A percentile compares a stretch with the other conserved stretches of the same genome.
phyloP scores from a whole-genome alignment of 768 basidiomycete genomes.

The Pisolithus microcarpus region DNA sequence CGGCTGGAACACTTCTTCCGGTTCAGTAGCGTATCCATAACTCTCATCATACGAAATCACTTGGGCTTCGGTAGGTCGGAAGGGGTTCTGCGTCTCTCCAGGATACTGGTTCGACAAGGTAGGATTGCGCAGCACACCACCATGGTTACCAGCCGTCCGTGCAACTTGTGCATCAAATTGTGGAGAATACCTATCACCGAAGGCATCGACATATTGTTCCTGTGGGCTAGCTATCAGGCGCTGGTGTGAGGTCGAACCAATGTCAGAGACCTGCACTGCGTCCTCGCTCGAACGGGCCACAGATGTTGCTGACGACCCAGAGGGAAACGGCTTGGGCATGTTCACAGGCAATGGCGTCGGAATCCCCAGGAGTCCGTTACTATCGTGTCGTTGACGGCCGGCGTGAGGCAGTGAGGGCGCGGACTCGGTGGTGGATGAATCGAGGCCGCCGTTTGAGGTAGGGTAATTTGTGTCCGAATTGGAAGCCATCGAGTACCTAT shows the following conservation, averaged over 20 bases:
- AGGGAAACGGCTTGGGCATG: slow-evolving; percentile 35
- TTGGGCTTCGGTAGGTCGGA: slow-evolving; percentile 43
- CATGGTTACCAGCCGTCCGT: slow-evolving; percentile 31
- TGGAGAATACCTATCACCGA: slow-evolving; percentile 16
- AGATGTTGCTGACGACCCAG: slow-evolving; percentile 36
- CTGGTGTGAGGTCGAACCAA: slow-evolving; percentile 36
- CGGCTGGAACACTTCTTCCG: slow-evolving; percentile 28
- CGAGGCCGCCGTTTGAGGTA: slow-evolving; percentile 40
- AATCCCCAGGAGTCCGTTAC: slow-evolving; percentile 62
- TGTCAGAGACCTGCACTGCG: slow-evolving; percentile 25
- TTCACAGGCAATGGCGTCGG: slow-evolving; percentile 66
- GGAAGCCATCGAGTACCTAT: slow-evolving; percentile 73
- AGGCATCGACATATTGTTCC: slow-evolving; percentile 25
- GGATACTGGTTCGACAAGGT: slow-evolving; percentile 34
- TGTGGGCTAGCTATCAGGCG: slow-evolving; percentile 34
- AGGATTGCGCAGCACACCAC: slow-evolving; percentile 34
- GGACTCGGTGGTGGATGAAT: slow-evolving; percentile 59
- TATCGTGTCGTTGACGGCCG: slow-evolving; percentile 56
- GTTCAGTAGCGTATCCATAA: slow-evolving; percentile 28
- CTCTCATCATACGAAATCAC: slow-evolving; percentile 34
- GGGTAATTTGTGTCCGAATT: slow-evolving; percentile 66
- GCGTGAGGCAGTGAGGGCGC: slow-evolving; percentile 29
- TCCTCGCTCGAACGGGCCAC: slow-evolving; percentile 43
- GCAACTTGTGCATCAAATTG: slow-evolving; percentile 38
- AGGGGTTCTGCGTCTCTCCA: slow-evolving; percentile 49